These are phyloP conservation scores for Nicotiana knightiana DNA, from an alignment of 257 asterid species.

Conservation along the genomic window DNA sequence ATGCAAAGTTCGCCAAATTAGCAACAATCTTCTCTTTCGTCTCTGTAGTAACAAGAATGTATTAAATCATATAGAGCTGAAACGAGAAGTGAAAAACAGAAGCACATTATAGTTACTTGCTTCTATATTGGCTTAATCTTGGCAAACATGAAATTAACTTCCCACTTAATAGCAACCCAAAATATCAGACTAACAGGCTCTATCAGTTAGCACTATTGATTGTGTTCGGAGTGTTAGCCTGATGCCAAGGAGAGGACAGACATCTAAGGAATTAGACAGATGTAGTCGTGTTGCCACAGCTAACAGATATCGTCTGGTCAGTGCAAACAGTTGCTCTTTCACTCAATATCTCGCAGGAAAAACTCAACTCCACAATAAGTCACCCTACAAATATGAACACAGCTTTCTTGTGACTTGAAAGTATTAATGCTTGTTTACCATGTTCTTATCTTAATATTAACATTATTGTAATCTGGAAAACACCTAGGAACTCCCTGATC, in stretches of 20 bases:
- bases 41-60: slow-evolving; percentile 44
- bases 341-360: not conserved
- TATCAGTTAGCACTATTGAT: not conserved
- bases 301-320: not conserved
- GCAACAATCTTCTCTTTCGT: slow-evolving; percentile 78
- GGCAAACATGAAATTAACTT: not conserved
- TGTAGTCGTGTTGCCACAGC: not conserved
- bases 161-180: not conserved
- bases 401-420: not conserved
- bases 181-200: not conserved
- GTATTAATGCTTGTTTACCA: not conserved
- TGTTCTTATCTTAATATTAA: not conserved
- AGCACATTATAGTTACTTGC: not conserved
- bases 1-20: slow-evolving; percentile 86
- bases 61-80: slow-evolving; percentile 6
- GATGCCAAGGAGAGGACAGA: not conserved
- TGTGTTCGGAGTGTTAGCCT: not conserved
- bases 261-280: not conserved
- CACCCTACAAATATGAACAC: not conserved
- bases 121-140: not conserved
- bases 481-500: not conserved
- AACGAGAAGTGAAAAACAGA: not conserved
- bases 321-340: not conserved
- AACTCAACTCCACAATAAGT: not conserved
- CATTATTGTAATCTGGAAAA: not conserved